phyloP scores from a whole-genome alignment of 2,329 filamentous ascomycete species.

The Cladorrhinum sp. region DNA sequence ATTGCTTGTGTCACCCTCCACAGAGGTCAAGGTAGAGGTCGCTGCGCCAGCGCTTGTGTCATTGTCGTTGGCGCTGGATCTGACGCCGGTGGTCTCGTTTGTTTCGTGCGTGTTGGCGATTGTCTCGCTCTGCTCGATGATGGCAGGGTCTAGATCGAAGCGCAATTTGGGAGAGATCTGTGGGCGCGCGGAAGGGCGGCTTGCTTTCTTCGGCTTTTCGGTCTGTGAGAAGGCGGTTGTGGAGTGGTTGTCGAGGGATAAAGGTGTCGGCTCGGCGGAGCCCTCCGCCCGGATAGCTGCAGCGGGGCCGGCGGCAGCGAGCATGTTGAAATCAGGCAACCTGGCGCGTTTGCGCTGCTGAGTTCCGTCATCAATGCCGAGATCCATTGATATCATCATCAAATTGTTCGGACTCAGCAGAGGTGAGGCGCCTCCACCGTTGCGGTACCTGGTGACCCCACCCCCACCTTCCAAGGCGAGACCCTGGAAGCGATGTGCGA shows the following conservation, averaged over 20 bases:
- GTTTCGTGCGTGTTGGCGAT: constrained; percentile 12
- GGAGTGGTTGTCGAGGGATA: neutral
- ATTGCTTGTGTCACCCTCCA: neutral
- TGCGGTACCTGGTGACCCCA: constrained; percentile 34
- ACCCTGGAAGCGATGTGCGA: constrained; percentile 51
- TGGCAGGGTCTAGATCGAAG: constrained; percentile 21
- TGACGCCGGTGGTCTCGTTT: neutral
- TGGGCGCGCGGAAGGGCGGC: neutral
- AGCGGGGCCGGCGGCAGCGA: constrained; percentile 11
- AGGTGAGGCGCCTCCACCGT: constrained; percentile 10
- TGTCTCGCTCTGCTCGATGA: constrained; percentile 16
- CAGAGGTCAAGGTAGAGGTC: neutral
- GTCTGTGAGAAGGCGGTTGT: neutral
- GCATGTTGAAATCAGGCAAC: constrained; percentile 22
- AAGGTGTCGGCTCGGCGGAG: neutral
- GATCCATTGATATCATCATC: neutral
- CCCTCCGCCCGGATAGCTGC: neutral
- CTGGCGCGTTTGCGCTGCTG: constrained; percentile 24
- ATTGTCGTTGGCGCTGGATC: neutral
- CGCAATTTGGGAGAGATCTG: constrained; percentile 12
- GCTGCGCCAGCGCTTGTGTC: neutral
- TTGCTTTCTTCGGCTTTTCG: neutral
- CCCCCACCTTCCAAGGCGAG: constrained; percentile 48
- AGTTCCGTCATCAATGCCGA: constrained; percentile 15
- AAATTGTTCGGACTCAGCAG: constrained; percentile 4